phyloP scores from a whole-genome alignment of 1,139 yeast species.

The Ogataea hybrid region DNA sequence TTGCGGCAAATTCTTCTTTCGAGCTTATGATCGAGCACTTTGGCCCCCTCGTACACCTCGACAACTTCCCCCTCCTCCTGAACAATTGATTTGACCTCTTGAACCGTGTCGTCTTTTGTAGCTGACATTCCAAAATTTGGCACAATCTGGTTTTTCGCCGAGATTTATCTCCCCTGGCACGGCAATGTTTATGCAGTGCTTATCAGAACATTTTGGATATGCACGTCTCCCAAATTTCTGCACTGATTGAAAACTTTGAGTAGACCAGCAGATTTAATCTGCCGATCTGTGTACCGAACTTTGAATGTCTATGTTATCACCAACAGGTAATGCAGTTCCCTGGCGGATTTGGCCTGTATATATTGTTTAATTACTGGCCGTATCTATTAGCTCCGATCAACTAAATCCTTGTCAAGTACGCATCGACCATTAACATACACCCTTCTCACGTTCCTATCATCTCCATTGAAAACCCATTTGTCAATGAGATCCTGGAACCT shows the following conservation, averaged over 20 bases:
- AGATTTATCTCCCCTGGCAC: neutral
- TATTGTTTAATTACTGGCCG: too few species aligned
- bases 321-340: neutral
- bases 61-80: neutral
- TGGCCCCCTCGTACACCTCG: neutral
- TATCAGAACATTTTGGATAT: neutral
- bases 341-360: neutral
- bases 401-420: slow-evolving; percentile 43
- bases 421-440: slow-evolving; percentile 80
- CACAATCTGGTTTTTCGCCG: neutral
- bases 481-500: slow-evolving; percentile 55
- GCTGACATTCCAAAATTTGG: neutral
- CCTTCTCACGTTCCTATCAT: slow-evolving; percentile 72
- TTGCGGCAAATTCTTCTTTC: slow-evolving; percentile 34
- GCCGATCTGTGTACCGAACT: too few species aligned
- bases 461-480: slow-evolving; percentile 91
- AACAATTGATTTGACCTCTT: neutral
- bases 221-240: neutral
- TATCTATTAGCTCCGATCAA: neutral
- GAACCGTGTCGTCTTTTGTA: neutral
- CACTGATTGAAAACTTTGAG: neutral
- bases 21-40: slow-evolving; percentile 7
- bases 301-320: too few species aligned
- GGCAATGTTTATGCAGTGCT: neutral
- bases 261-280: too few species aligned